Conservation (phyloP, 331 rosid species). For the Spiraea crenata region DNA sequence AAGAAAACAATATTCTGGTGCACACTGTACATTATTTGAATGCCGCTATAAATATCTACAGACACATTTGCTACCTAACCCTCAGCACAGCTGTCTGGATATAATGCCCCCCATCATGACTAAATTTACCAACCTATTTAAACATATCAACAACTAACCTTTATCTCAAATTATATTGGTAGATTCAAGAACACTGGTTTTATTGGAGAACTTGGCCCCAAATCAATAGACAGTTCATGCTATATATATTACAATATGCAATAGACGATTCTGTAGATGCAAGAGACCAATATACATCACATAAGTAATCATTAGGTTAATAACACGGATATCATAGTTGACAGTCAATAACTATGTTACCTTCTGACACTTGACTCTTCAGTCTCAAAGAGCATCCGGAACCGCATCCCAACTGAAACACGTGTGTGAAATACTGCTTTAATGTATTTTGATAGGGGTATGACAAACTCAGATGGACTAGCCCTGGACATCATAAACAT, state of each 20-base stretch:
- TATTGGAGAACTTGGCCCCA: background rate
- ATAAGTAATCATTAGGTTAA: background rate
- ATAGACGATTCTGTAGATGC: constrained; percentile 4
- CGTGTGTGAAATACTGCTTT: constrained; percentile 89
- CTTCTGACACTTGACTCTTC: constrained; percentile 92
- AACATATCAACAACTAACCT: background rate
- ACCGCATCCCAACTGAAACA: constrained; percentile 91
- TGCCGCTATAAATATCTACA: too few species aligned
- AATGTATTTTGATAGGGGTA: constrained; percentile 75
- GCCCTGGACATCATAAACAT: constrained; percentile 58
- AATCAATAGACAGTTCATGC: background rate
- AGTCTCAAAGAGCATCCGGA: constrained; percentile 90
- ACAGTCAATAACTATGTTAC: constrained; percentile 31
- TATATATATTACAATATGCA: background rate
- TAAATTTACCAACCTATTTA: background rate
- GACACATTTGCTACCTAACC: background rate
- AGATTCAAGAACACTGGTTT: background rate
- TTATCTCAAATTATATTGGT: background rate
- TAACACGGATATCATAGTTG: background rate
- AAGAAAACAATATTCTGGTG: background rate
- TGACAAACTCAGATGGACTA: constrained; percentile 87
- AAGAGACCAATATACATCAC: constrained; percentile 3
- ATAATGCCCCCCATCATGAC: background rate
- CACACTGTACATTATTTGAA: background rate
- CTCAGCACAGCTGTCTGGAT: background rate